A percentile compares a stretch with the other conserved stretches of the same genome.
Conservation (phyloP, 768 basidiomycete genomes). For the Dentipellis sp. region DNA sequence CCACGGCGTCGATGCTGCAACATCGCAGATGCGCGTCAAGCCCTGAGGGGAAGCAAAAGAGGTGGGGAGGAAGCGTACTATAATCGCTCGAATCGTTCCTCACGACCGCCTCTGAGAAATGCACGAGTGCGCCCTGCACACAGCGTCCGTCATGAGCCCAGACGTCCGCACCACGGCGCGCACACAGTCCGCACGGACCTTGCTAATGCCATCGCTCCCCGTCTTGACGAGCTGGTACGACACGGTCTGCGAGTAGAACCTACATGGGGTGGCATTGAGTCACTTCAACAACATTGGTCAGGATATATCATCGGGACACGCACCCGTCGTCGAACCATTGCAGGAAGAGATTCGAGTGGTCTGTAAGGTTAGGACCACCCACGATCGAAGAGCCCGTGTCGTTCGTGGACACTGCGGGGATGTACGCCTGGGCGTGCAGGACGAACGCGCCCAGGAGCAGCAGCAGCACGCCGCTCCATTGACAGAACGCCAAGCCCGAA, state of each 20-base stretch:
- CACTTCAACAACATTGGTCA: no score
- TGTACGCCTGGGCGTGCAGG: conserved; percentile 35
- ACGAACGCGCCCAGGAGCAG: conserved; percentile 2
- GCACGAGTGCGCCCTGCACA: conserved; percentile 71
- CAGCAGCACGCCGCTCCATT: background rate
- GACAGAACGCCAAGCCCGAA: no score
- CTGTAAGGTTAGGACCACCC: conserved; percentile 41
- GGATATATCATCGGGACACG: no score
- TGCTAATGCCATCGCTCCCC: conserved; percentile 39
- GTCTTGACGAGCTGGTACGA: conserved; percentile 51
- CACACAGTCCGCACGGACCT: conserved; percentile 31
- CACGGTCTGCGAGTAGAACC: conserved; percentile 32
- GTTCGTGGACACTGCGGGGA: conserved; percentile 70
- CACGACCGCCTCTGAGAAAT: conserved; percentile 59
- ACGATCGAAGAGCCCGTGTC: conserved; percentile 36
- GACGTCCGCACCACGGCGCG: background rate
- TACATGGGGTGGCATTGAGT: background rate
- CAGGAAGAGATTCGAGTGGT: conserved; percentile 47
- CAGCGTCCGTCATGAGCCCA: background rate
- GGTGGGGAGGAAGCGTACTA: conserved; percentile 26
- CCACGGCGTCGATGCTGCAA: conserved; percentile 71
- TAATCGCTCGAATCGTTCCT: conserved; percentile 31
- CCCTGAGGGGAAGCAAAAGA: background rate
- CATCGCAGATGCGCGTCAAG: background rate
- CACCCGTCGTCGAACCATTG: conserved; percentile 49